Percentiles rank a stretch among this genome's conserved stretches.
phyloP scores from a whole-genome alignment of 345 rosid genomes.

The Geranium brycei region DNA sequence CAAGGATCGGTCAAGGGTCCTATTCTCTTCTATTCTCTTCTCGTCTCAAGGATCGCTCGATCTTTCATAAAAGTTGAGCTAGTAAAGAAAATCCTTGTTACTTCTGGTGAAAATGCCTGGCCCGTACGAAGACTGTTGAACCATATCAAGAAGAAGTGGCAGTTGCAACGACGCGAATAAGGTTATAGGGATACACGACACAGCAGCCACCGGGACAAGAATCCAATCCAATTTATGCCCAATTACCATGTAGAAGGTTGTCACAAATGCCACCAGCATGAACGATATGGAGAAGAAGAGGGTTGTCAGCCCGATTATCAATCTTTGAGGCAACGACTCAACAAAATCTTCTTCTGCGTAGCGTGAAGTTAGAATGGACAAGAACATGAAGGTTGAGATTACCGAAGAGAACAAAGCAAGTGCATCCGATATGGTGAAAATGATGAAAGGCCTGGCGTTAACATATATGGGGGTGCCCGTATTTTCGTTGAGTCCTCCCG shows the following conservation, averaged over 20 bases:
- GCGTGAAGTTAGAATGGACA: constrained; percentile 32
- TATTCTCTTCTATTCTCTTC: no score
- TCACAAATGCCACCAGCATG: constrained; percentile 29
- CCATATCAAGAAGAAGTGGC: constrained; percentile 17
- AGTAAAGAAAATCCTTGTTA: no score
- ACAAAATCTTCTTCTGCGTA: constrained; percentile 30
- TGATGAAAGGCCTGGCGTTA: constrained; percentile 3
- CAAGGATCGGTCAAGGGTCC: no score
- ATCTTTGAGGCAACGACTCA: constrained; percentile 22
- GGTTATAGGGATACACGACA: constrained; percentile 17
- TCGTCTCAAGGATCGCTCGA: no score
- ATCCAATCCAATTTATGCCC: constrained; percentile 14
- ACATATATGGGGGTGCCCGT: constrained; percentile 19
- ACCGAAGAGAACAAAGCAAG: constrained; percentile 26
- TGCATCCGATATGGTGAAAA: constrained; percentile 18
- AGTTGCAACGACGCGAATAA: constrained; percentile 21
- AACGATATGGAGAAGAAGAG: constrained; percentile 24
- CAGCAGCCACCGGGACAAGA: constrained; percentile 9
- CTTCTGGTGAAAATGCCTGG: no score
- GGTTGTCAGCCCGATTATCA: constrained; percentile 20
- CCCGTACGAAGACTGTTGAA: background rate
- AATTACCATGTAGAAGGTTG: constrained; percentile 19
- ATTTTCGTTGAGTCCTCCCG: constrained; percentile 22
- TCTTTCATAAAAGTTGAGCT: no score
- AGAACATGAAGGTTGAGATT: constrained; percentile 28